phyloP scores from a whole-genome alignment of 2,329 filamentous ascomycete species.

The Ophiocordyceps robertsii region DNA sequence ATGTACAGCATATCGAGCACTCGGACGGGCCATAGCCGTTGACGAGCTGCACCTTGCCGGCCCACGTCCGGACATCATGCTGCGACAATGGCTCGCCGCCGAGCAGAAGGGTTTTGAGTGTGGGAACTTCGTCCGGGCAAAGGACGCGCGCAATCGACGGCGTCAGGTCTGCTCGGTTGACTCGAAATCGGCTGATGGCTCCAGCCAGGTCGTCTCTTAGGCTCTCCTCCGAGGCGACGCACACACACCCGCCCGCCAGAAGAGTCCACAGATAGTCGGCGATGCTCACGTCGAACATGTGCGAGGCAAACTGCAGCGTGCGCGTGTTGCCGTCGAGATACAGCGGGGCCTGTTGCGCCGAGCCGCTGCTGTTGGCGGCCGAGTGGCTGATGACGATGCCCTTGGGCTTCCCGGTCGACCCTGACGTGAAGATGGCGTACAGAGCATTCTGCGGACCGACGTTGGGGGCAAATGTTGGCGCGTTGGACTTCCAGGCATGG shows the following conservation, averaged over 20 bases:
- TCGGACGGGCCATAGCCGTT: conserved; percentile 4
- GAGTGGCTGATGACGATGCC: conserved; percentile 1
- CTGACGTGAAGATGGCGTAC: conserved; percentile 2
- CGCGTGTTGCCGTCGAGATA: background rate
- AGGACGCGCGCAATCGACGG: background rate
- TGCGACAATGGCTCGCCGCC: conserved; percentile 1
- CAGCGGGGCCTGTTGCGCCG: background rate
- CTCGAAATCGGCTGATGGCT: background rate
- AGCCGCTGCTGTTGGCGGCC: background rate
- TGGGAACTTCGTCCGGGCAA: background rate
- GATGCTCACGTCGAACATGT: conserved; percentile 2
- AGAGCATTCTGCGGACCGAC: background rate
- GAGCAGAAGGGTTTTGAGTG: conserved; percentile 1
- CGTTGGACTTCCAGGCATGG: background rate
- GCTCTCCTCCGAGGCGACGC: background rate
- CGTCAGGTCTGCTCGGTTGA: conserved; percentile 1
- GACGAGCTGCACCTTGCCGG: background rate
- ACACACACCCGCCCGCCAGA: conserved; percentile 2
- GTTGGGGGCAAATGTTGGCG: no score
- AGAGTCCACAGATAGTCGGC: conserved; percentile 3
- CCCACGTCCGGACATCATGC: conserved; percentile 2
- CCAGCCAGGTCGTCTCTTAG: background rate
- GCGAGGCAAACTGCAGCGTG: conserved; percentile 2
- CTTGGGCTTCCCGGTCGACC: conserved; percentile 1
- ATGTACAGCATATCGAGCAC: conserved; percentile 2